Conservation (phyloP, 108 stramenopile genomes). For the Mediolabrus comicus region DNA sequence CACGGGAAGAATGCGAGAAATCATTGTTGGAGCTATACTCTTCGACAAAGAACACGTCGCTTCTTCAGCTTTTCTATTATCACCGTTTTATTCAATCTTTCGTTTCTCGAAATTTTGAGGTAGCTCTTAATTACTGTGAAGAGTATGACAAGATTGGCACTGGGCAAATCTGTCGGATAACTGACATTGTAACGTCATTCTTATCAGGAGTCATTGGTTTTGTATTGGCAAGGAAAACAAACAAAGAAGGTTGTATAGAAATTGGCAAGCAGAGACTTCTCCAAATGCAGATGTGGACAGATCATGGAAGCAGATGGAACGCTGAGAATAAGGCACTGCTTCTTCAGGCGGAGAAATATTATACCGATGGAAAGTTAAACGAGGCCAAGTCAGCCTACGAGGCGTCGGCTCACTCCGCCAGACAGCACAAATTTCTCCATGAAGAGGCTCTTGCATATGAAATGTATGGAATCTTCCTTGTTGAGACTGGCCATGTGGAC, state of each 20-base stretch:
- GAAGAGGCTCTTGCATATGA: slow-evolving; percentile 9
- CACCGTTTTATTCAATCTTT: not conserved
- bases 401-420: slow-evolving; percentile 2
- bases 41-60: not conserved
- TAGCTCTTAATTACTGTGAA: not conserved
- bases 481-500: not conserved
- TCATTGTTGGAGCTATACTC: not conserved
- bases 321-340: slow-evolving; percentile 10
- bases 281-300: not conserved
- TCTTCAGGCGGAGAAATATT: slow-evolving; percentile 12
- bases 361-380: not conserved
- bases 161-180: not conserved
- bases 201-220: not conserved
- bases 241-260: not conserved
- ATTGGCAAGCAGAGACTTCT: not conserved
- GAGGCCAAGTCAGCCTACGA: slow-evolving; percentile 7
- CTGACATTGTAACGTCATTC: not conserved
- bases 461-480: not conserved
- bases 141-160: not conserved
- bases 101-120: not conserved
- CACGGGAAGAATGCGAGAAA: not conserved
- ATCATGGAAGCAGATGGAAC: slow-evolving; percentile 6
- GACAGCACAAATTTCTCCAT: slow-evolving; percentile 14
- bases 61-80: slow-evolving; percentile 1
- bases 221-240: not conserved